phyloP scores from a whole-genome alignment of 108 stramenopile genomes.

The Aureococcus anophagefferens region DNA sequence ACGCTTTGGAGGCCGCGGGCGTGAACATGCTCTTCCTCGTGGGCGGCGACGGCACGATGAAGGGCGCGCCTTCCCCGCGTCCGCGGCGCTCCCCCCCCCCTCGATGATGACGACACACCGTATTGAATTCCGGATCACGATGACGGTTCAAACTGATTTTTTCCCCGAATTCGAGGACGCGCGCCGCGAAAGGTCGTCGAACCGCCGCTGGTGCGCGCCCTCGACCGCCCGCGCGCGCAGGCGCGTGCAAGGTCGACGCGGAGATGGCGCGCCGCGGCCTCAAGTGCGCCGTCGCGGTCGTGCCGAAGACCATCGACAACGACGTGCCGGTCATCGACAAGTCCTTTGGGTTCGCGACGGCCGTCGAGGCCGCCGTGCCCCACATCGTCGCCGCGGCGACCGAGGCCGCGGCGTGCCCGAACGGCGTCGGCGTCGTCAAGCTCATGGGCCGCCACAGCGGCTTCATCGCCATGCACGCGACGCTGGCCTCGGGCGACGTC shows the following conservation, averaged over 20 bases:
- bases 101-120: slow-evolving; percentile 11
- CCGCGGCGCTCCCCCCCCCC: background rate
- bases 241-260: background rate
- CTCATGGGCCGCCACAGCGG: slow-evolving; percentile 39
- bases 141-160: too few relatives aligned
- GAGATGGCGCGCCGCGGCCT: slow-evolving; percentile 3
- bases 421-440: slow-evolving; percentile 49
- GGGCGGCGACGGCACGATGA: slow-evolving; percentile 80
- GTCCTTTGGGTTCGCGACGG: slow-evolving; percentile 36
- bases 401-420: slow-evolving; percentile 42
- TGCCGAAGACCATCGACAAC: slow-evolving; percentile 69
- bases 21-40: slow-evolving; percentile 62
- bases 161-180: too few relatives aligned
- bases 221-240: too few relatives aligned
- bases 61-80: slow-evolving; percentile 35
- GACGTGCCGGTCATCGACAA: slow-evolving; percentile 42
- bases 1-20: slow-evolving; percentile 29
- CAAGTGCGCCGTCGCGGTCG: slow-evolving; percentile 58
- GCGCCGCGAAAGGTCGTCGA: too few relatives aligned
- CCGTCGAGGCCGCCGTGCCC: slow-evolving; percentile 26
- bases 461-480: slow-evolving; percentile 42
- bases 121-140: too few relatives aligned
- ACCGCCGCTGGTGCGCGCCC: too few relatives aligned
- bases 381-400: slow-evolving; percentile 19
- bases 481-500: slow-evolving; percentile 44